Base-by-base conservation (phyloP, 2,329 filamentous ascomycete genomes). In the Colletotrichum endophyticum region DNA sequence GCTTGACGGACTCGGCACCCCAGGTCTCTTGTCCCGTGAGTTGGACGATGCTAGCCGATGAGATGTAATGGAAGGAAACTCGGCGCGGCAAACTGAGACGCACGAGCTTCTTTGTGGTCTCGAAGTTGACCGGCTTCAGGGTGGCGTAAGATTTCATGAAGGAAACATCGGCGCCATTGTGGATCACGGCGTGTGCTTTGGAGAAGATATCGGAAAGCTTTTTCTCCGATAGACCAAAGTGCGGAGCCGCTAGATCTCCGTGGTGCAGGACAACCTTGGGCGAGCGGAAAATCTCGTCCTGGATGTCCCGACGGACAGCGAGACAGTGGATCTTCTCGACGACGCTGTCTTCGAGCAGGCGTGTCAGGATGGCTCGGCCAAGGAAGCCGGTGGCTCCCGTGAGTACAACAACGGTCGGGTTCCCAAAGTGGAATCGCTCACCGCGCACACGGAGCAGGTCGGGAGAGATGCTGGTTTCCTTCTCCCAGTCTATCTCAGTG, bases 171-270 rank as follows among this genome's bases (percentile, higher is more conserved):
- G 88, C 87, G 9, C 87, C 90, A 68, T 83, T 85, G 80, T 91
- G 93, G 27, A 94, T 88, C 64, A 94, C 87, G 15, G 82, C 78
- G 25, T 84, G 80, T 0, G 79, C 77, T 9, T 81, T 49, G 7
- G 73, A 73, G 12, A 89, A 81, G 62, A 77, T 57, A 2, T 44
- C 30, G 2, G 25, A 28, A 7, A 36, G 61, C 0, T 11, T 4
- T 4, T 61, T 27, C 7, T 67, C 44, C 1, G 76, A 68, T 8
- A 85, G 80, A 0, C 82, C 81, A 0, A 84, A 73, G 3, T 36
- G 56, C 0, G 81, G 79, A 4, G 63, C 25, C 1, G 59, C 34
- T 3, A 75, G 32, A 16, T 70, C 59, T 4, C 66, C 59, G 3
- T 19, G 19, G 61, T 66, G 57, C 3, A 63, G 0, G 7, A 44